These are phyloP conservation scores for Wickerhamomyces queroliae DNA, from an alignment of 805 yeast species.

Conservation along the genomic window DNA sequence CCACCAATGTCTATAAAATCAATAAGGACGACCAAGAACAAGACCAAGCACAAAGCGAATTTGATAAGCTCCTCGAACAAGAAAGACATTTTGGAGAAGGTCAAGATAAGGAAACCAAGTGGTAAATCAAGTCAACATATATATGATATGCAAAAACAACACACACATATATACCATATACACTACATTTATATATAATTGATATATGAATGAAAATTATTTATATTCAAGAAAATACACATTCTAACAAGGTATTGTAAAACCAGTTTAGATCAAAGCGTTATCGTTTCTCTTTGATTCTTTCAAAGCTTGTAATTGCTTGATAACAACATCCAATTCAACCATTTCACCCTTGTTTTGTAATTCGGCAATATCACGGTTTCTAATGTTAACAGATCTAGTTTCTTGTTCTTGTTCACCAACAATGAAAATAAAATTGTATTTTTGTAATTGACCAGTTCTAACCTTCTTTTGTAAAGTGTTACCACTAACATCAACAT, in stretches of 20 bases:
- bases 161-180: neutral
- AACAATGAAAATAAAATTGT: conserved; percentile 93
- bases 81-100: conserved; percentile 13
- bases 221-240: neutral
- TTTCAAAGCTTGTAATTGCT: conserved; percentile 62
- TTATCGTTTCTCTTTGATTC: conserved; percentile 74
- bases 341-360: conserved; percentile 91
- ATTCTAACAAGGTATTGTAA: neutral
- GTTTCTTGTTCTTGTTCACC: conserved; percentile 89
- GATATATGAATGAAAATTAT: neutral
- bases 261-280: conserved; percentile 20
- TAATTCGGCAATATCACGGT: conserved; percentile 88
- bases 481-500: conserved; percentile 90
- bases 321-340: conserved; percentile 62
- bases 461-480: conserved; percentile 98
- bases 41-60: conserved; percentile 11
- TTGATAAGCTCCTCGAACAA: conserved; percentile 20
- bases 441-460: conserved; percentile 90
- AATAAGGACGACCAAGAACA: neutral
- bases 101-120: conserved; percentile 10
- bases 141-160: neutral
- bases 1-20: conserved; percentile 9
- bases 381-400: conserved; percentile 86
- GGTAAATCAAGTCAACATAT: conserved; percentile 6
- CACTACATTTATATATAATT: neutral